Evolutionary conservation across 805 yeast genomes (phyloP), one percentile per base, ranked within the genome.

Genomic region (Ogataea minuta): DNA sequence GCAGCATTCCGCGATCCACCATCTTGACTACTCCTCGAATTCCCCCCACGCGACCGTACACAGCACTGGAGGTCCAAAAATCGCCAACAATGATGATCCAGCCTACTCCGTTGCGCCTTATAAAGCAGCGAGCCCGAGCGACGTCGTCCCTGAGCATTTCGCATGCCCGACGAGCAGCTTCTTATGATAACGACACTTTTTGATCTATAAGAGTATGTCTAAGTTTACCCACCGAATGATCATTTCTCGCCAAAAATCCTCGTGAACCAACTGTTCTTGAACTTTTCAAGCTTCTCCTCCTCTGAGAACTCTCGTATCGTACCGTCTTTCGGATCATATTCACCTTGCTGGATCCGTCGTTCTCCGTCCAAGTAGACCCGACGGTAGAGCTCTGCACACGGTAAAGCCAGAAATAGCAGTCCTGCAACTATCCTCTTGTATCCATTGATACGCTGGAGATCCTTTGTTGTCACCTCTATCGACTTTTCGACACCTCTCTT

Each of bases 311-410:
- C 52, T n/a, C 71, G 54, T 4, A 71, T 54, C 1, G 70, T 61
- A 0, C 77, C 77, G 35, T 71, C 76, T 1, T 57, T 57, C 1
- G 70, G 66, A 33, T 59, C 52, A 43, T 61, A 59, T 30, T 67
- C 74, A 9, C 79, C 79, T 28, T 64, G 54, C 48, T 74, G 79
- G 3, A 62, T 59, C 23, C 64, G 62, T 43, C 73, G 58, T 32
- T 69, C 73, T 12, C 66, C 64, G 4, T 74, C 74, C 9, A 61
- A 52, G 24, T 67, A 57, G 10, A 59, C 33, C 17, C 70, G 40
- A 28, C 62, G 49, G 37, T 62, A 64, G 3, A 64, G 39, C 38
- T 62, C 70, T 4, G 45, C 32, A 3, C 57, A 44, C 0, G 70
- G 66, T 6, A 62, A 46, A 9, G 51, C 32, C 7, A 63, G 28